Percentiles rank a stretch among this genome's conserved stretches.
Evolutionary conservation across 1,139 yeast species (phyloP).

Genomic region (Debaryomycetaceae sp.): DNA sequence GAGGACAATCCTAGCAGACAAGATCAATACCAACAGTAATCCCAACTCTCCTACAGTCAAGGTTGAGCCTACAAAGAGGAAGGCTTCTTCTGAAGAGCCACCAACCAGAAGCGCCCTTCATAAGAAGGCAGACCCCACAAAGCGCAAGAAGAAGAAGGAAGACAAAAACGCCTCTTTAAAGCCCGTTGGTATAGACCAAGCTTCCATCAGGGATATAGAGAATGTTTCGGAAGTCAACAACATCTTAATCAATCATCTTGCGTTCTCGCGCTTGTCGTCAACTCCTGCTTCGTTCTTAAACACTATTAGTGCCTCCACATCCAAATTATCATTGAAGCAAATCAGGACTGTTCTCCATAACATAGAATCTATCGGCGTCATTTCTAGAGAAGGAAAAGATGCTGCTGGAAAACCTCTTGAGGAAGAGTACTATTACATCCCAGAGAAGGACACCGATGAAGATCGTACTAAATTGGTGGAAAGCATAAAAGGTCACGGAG

Average conservation of each 20-base stretch:
- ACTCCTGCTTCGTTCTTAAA: conserved; percentile 74
- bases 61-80: conserved; percentile 9
- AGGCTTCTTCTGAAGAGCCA: conserved; percentile 32
- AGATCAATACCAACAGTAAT: conserved; percentile 18
- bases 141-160: conserved; percentile 8
- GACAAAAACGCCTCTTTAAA: conserved; percentile 7
- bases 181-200: conserved; percentile 20
- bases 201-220: conserved; percentile 28
- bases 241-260: conserved; percentile 76
- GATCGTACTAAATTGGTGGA: conserved; percentile 69
- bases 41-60: conserved; percentile 11
- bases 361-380: conserved; percentile 70
- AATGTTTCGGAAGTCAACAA: conserved; percentile 54
- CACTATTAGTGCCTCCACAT: conserved; percentile 51
- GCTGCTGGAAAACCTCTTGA: conserved; percentile 95
- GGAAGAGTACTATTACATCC: conserved; percentile 87
- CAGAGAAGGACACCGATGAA: conserved; percentile 72
- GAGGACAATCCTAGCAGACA: conserved; percentile 15
- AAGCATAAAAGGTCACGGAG: conserved; percentile 75
- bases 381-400: conserved; percentile 85
- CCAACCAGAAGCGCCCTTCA: conserved; percentile 9
- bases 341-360: conserved; percentile 49
- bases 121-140: conserved; percentile 9
- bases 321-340: conserved; percentile 42
- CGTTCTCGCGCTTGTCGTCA: conserved; percentile 83